A percentile compares a stretch with the other conserved stretches of the same genome.
Conservation (phyloP, 1,139 yeast genomes). For the Casaregolazyma lundiana region DNA sequence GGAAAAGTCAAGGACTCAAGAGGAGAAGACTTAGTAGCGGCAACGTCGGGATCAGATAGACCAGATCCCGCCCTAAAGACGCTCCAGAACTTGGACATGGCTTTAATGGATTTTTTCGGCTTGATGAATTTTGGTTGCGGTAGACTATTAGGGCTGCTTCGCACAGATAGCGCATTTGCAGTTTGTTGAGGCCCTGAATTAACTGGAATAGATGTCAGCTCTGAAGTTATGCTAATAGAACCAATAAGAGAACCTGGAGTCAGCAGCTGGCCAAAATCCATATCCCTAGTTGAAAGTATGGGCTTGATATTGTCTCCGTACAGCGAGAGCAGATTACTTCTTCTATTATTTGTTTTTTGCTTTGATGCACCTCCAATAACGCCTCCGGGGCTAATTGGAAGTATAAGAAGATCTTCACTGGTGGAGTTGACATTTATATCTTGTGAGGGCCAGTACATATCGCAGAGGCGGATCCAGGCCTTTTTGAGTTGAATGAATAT, state of each 20-base stretch:
- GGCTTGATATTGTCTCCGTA: conserved; percentile 31
- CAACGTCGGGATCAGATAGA: neutral
- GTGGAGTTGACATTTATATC: conserved; percentile 15
- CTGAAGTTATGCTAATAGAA: neutral
- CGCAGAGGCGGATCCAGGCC: conserved; percentile 34
- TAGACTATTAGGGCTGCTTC: neutral
- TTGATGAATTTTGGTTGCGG: neutral
- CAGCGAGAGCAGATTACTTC: conserved; percentile 28
- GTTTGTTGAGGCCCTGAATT: neutral
- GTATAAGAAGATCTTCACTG: conserved; percentile 16
- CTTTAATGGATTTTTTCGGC: neutral
- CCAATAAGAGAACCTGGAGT: conserved; percentile 1
- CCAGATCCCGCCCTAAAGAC: neutral
- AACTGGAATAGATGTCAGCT: neutral
- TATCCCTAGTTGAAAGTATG: conserved; percentile 19
- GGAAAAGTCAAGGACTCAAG: neutral
- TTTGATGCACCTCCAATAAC: conserved; percentile 15
- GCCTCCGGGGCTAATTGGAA: conserved; percentile 28
- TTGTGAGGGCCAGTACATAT: conserved; percentile 32
- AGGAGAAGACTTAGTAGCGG: neutral
- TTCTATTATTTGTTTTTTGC: conserved; percentile 16
- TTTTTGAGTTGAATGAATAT: conserved; percentile 35
- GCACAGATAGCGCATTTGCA: neutral
- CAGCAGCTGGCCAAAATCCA: conserved; percentile 1
- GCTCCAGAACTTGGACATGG: neutral